A percentile compares a stretch with the other conserved stretches of the same genome.
Evolutionary conservation across 805 yeast species (phyloP).

Genomic region (Sugiyamaella marilandica): DNA sequence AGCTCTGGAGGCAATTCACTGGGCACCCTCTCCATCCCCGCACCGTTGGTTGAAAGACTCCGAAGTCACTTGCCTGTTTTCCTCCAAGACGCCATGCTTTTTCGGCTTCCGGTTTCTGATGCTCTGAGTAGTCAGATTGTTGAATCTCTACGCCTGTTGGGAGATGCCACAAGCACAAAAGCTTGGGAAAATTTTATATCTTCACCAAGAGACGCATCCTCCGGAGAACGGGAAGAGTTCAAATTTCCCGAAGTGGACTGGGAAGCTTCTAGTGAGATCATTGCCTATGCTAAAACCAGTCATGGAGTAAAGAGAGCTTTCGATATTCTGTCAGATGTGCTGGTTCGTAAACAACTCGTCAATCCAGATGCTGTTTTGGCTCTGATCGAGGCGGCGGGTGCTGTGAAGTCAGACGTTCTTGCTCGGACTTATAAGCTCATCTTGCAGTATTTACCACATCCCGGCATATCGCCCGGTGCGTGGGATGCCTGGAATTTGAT

Average conservation of each 20-base stretch:
- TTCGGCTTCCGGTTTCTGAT: neutral
- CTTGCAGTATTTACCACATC: slow-evolving; percentile 19
- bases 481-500: slow-evolving; percentile 29
- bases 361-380: slow-evolving; percentile 21
- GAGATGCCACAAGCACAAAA: slow-evolving; percentile 2
- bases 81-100: slow-evolving; percentile 14
- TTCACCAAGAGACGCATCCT: neutral
- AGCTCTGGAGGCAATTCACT: slow-evolving; percentile 13
- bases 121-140: slow-evolving; percentile 5
- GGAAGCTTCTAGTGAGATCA: slow-evolving; percentile 15
- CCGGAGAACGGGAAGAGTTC: neutral
- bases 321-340: slow-evolving; percentile 15
- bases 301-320: slow-evolving; percentile 16
- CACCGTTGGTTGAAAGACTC: slow-evolving; percentile 12
- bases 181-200: slow-evolving; percentile 6
- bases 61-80: slow-evolving; percentile 9
- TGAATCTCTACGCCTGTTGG: slow-evolving; percentile 6
- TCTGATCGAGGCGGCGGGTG: slow-evolving; percentile 18
- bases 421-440: slow-evolving; percentile 12
- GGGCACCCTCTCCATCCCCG: slow-evolving; percentile 18
- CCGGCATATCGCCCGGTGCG: slow-evolving; percentile 16
- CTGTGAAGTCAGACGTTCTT: slow-evolving; percentile 4
- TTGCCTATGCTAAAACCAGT: slow-evolving; percentile 17
- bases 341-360: slow-evolving; percentile 11
- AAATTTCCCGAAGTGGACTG: slow-evolving; percentile 9